Conservation (phyloP, 2,329 filamentous ascomycete genomes). For the Ascochyta koolunga region DNA sequence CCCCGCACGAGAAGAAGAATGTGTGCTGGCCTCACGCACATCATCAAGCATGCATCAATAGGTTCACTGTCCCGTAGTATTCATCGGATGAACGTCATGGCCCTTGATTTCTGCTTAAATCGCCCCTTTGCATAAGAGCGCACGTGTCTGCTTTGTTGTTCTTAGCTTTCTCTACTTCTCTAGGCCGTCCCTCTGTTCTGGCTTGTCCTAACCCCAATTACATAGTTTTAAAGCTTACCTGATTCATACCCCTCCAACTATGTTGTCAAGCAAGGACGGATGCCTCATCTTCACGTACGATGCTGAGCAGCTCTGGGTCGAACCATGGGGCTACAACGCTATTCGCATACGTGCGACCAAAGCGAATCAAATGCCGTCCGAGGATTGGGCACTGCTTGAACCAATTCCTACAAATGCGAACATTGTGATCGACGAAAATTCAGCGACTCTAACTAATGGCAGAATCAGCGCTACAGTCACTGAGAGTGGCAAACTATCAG, state of each 20-base stretch:
- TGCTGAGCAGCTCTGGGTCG: constrained; percentile 56
- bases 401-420: not conserved
- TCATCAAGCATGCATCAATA: too few species aligned
- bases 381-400: constrained; percentile 34
- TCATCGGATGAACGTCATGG: too few species aligned
- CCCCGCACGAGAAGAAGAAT: too few species aligned
- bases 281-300: constrained; percentile 65
- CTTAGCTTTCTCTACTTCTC: too few species aligned
- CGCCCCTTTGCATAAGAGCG: too few species aligned
- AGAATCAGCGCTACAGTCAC: constrained; percentile 57
- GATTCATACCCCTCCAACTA: constrained; percentile 2
- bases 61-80: too few species aligned
- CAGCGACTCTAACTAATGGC: constrained; percentile 56
- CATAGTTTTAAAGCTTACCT: too few species aligned
- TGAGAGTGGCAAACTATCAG: constrained; percentile 57
- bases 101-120: too few species aligned
- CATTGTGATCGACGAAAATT: constrained; percentile 28
- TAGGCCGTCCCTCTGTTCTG: too few species aligned
- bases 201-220: too few species aligned
- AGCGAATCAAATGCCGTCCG: constrained; percentile 30
- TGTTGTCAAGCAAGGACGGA: constrained; percentile 56
- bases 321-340: constrained; percentile 58
- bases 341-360: constrained; percentile 57
- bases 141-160: too few species aligned
- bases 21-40: too few species aligned